Base-by-base conservation (phyloP, 441 rosid species). In the Monsonia emarginata region DNA sequence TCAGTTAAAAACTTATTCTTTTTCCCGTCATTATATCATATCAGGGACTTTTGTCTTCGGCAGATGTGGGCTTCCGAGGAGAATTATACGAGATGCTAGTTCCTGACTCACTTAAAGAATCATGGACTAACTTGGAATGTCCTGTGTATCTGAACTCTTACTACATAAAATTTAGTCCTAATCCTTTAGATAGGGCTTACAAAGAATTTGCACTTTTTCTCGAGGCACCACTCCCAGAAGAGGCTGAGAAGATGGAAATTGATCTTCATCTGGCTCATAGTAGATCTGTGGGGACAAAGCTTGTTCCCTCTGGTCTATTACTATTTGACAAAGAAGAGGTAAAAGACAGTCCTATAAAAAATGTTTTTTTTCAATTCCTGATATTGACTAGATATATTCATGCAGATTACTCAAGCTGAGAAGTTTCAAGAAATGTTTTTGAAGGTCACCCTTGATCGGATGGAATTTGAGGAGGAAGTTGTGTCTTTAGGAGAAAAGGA, bases 191-290 rank as follows among this genome's bases (percentile, higher is more conserved):
- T 70, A 84, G 98, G 79, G 76, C 57, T 73, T 94, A 94, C 76
- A 84, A 78, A 73, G 74, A 83, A 71, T 94, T 94, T 72, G 84
- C 88, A 74, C 89, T 94, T 76, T 94, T 94, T 81, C 68, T 90
- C 38, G 89, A 83, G 81, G 78, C 79, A 71, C 81, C 88, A 65
- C 91, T 94, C 32, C 98, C 98, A 1, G 6, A 31, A 65, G 98
- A 94, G 78, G 97, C 91, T 72, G 88, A 81, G 81, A 73, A 69
- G 76, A 73, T 94, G 87, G 82, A 86, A 62, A 65, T 89, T 21
- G 91, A 90, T 64, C 97, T 94, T 73, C 98, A 94, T 79, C 86
- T 94, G 76, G 91, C 95, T 72, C 88, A 70, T 72, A 84, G 91
- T 69, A 83, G 98, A 81, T 81, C 80, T 75, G 97, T 94, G 67